Evolutionary conservation across 73 alveolate genomes (phyloP), one percentile per base, ranked within the genome.

Genomic region (Tetrahymena elliotti): DNA sequence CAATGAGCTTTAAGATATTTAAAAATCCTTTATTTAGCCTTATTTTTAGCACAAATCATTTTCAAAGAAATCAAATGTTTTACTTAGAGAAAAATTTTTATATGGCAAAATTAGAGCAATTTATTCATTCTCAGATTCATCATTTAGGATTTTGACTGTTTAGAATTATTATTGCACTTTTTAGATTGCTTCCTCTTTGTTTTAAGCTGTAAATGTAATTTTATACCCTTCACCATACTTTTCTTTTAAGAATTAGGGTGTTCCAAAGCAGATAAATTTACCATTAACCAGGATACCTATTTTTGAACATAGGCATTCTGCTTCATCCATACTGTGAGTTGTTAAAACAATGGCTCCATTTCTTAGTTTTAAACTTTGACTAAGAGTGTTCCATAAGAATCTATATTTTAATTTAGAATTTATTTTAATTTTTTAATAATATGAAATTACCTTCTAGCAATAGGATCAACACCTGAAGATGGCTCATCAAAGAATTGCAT

Each of bases 261-360:
- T 94, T 92, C 99, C 99, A 33, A 96, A 94, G 95, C 99, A 97
- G 83, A 97, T 95, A 52, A 97, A 84, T 96, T 97, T 84, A 96
- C 99, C 99, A 96, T 98, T 96, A 54, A 97, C 94, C 96, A 98
- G 96, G 92, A 97, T 95, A 53, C 99, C 99, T n/a, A 98, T 97
- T 93, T 97, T 95, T 95, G 98, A 99, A 93, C 99, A 97, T 13
- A 98, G 96, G 20, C 97, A 96, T 93, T 98, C 99, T 33, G 99
- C 99, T 92, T 98, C 99, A 95, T 98, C 99, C 99, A 98, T 98
- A 94, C 98, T 96, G 93, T 98, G 99, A 82, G 99, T 98, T 9
- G 99, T 98, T 88, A 98, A 97, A 92, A 98, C 96, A 96, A 98
- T 94, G 31, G 98, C 95, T 35, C 97, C 92, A 52, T 93, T 93